Evolutionary conservation across 2,329 filamentous ascomycete species (phyloP).

Genomic region (Diaporthe humulicola): DNA sequence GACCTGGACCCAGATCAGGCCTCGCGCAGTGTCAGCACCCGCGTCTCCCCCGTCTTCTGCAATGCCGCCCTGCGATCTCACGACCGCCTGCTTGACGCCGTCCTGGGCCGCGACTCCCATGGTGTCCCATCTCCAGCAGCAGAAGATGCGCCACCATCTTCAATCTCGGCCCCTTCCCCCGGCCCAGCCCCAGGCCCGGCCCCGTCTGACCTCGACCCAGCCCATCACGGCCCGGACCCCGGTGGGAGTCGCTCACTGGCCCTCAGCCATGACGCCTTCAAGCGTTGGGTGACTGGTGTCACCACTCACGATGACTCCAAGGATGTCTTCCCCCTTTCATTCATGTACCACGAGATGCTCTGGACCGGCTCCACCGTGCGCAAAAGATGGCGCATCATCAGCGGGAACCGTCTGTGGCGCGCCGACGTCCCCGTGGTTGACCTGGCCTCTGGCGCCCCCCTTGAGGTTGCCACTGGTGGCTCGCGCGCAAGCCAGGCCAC

Average conservation of each 20-base stretch:
- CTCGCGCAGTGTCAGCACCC: slow-evolving; percentile 37
- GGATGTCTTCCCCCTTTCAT: slow-evolving; percentile 59
- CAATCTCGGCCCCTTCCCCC: neutral
- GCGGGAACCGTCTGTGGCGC: slow-evolving; percentile 54
- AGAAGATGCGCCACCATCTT: neutral
- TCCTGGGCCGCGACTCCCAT: slow-evolving; percentile 37
- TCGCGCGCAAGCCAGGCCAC: slow-evolving; percentile 36
- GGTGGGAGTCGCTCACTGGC: slow-evolving; percentile 12
- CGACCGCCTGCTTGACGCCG: slow-evolving; percentile 49
- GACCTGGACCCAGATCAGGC: slow-evolving; percentile 54
- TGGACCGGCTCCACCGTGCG: slow-evolving; percentile 55
- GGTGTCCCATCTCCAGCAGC: neutral
- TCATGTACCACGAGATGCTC: slow-evolving; percentile 51
- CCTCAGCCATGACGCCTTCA: slow-evolving; percentile 52
- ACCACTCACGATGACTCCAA: slow-evolving; percentile 58
- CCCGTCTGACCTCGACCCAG: neutral
- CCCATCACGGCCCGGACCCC: slow-evolving; percentile 4
- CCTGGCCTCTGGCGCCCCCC: slow-evolving; percentile 44
- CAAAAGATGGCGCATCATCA: slow-evolving; percentile 56
- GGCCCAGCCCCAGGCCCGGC: neutral
- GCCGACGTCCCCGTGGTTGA: slow-evolving; percentile 43
- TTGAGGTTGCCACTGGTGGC: slow-evolving; percentile 43
- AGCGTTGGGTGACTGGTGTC: slow-evolving; percentile 55
- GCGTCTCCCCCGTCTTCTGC: slow-evolving; percentile 52
- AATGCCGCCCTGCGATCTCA: slow-evolving; percentile 51